These are phyloP conservation scores for Avena eriantha DNA, from an alignment of 176 grass and related monocot genomes.

Conservation along the genomic window DNA sequence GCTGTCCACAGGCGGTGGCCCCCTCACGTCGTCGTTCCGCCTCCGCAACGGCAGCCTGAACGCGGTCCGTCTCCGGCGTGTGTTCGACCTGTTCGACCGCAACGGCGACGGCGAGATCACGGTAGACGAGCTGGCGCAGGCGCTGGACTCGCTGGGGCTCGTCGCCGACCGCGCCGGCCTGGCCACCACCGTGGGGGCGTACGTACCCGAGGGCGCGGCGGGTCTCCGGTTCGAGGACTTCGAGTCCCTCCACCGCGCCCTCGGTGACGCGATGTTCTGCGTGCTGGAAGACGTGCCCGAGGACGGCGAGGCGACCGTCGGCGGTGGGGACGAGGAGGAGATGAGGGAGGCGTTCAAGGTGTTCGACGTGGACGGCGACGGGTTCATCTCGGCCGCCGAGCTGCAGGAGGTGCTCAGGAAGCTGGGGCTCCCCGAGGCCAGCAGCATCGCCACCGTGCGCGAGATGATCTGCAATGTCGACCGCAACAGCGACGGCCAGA, in stretches of 20 bases:
- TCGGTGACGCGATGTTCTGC: constrained; percentile 47
- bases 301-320: neutral
- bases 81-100: constrained; percentile 53
- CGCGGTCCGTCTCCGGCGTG: constrained; percentile 43
- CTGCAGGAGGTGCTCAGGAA: constrained; percentile 46
- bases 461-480: constrained; percentile 76
- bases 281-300: neutral
- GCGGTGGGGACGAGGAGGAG: constrained; percentile 45
- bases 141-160: constrained; percentile 50
- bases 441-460: constrained; percentile 49
- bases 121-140: constrained; percentile 34
- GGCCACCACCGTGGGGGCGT: neutral
- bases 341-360: constrained; percentile 77
- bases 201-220: constrained; percentile 32
- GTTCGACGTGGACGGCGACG: constrained; percentile 72
- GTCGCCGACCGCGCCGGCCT: constrained; percentile 32
- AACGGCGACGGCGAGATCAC: too few relatives aligned
- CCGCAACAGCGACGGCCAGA: constrained; percentile 43
- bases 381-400: constrained; percentile 68
- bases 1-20: too few relatives aligned
- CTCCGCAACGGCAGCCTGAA: constrained; percentile 56
- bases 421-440: neutral
- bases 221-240: constrained; percentile 54
- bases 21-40: constrained; percentile 38
- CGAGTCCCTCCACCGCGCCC: constrained; percentile 47